These are phyloP conservation scores for Podila minutissima DNA, from an alignment of 192 early-diverging fungal species.

Conservation along the genomic window DNA sequence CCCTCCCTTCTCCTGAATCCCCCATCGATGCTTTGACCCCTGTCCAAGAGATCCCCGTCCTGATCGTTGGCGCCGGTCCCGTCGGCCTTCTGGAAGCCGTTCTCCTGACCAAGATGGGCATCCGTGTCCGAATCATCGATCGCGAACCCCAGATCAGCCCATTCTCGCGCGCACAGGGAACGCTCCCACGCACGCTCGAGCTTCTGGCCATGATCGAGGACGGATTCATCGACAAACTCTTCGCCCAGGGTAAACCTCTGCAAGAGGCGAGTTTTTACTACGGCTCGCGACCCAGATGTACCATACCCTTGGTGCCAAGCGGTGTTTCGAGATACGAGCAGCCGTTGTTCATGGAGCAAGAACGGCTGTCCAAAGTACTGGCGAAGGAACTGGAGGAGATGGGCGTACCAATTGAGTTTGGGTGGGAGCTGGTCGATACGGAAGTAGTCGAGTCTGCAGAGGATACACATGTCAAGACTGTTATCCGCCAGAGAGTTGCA, in stretches of 20 bases:
- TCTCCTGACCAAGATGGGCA: conserved; percentile 40
- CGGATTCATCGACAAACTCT: conserved; percentile 26
- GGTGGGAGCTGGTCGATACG: conserved; percentile 43
- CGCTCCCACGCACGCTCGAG: conserved; percentile 41
- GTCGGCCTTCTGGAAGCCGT: conserved; percentile 32
- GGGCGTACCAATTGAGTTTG: conserved; percentile 30
- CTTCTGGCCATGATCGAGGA: conserved; percentile 16
- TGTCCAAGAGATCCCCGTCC: conserved; percentile 15
- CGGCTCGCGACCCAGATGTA: neutral
- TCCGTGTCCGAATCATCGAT: conserved; percentile 39
- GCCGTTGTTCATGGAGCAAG: conserved; percentile 19
- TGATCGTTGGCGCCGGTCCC: conserved; percentile 44
- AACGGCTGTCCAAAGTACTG: conserved; percentile 15
- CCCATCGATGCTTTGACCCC: too few relatives aligned
- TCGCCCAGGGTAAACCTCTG: neutral
- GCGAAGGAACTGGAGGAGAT: conserved; percentile 8
- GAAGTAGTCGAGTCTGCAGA: conserved; percentile 19
- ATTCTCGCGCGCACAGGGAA: conserved; percentile 30
- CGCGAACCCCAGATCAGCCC: conserved; percentile 23
- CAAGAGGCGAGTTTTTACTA: conserved; percentile 8
- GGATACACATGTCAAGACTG: conserved; percentile 1
- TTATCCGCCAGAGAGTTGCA: neutral
- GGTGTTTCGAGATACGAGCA: conserved; percentile 3
- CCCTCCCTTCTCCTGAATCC: neutral
- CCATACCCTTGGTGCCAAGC: neutral